Evolutionary conservation across 176 grass and related monocot species (phyloP), one percentile per base, ranked within the genome.

Genomic region (Musa schizocarpa): DNA sequence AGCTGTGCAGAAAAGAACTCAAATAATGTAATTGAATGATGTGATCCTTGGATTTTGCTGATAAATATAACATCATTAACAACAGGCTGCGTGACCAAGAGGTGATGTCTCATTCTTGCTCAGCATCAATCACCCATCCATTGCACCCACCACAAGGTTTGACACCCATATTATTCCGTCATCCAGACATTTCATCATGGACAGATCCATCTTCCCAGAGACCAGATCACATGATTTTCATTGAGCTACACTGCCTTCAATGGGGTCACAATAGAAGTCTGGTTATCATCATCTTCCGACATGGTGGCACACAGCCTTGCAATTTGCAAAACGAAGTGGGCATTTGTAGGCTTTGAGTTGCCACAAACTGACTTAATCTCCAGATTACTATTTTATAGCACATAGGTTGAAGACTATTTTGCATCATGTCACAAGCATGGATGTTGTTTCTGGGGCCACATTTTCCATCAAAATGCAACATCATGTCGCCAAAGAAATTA

Each of bases 201-300:
- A 69, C 43, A 48, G 67, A 69, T 50, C 34, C 43, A 50, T 21
- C 68, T 70, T 19, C 23, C 34, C n/a, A n/a, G 51, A 70, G 68
- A 70, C 68, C 68, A 70, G 11, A 49, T 70, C 68, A 70, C 68
- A 70, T 70, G 68, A 48, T 70, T 70, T 50, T 70, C 51, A 52
- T 70, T 8, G 16, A 70, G 68, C 68, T 70, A 70, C 48, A 50
- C 50, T 50, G 68, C 16, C 43, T 50, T 51, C 68, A 49, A 48
- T 13, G 48, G 4, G 29, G 2, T 4, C 11, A 27, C 13, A 27
- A 13, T 17, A 14, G 13, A 9, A 16, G 25, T 34, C 6, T 3
- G 17, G 10, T 49, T 17, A 13, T 26, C 34, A 68, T 5, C 27
- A 49, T 29, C 13, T 43, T 4, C 66, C 9, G 6, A 68, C 66